Evolutionary conservation across 2,329 filamentous ascomycete species (phyloP).

Genomic region (Emmonsiellopsis sp.): DNA sequence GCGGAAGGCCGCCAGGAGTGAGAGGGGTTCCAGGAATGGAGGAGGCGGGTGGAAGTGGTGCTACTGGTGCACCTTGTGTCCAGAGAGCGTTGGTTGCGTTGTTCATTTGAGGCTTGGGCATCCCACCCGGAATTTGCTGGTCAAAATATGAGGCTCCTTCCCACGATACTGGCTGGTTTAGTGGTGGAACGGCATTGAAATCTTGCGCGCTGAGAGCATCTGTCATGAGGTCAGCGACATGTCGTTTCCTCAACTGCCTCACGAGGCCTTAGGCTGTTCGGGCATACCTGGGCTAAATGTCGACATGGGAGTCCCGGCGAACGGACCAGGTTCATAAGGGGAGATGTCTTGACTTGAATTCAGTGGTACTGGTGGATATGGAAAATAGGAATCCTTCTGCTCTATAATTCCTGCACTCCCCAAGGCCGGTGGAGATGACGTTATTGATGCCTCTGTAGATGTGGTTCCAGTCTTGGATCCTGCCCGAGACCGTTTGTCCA

Average conservation of each 20-base stretch:
- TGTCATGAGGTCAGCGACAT: slow-evolving; percentile 13
- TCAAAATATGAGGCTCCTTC: slow-evolving; percentile 30
- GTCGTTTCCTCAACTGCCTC: not conserved
- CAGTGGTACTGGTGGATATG: slow-evolving; percentile 27
- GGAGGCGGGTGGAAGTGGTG: slow-evolving; percentile 19
- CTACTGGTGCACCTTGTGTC: slow-evolving; percentile 21
- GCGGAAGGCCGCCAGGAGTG: slow-evolving; percentile 22
- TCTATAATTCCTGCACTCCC: slow-evolving; percentile 22
- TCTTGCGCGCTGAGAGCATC: slow-evolving; percentile 23
- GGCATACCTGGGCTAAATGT: slow-evolving; percentile 29
- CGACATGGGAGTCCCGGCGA: slow-evolving; percentile 25
- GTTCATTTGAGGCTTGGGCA: slow-evolving; percentile 24
- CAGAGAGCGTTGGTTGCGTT: slow-evolving; percentile 27
- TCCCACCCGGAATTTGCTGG: slow-evolving; percentile 23
- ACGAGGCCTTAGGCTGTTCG: not conserved
- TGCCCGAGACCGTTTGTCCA: slow-evolving; percentile 39
- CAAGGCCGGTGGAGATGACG: slow-evolving; percentile 41
- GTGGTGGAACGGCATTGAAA: slow-evolving; percentile 21
- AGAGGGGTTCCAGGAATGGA: slow-evolving; percentile 23
- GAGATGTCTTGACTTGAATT: slow-evolving; percentile 26
- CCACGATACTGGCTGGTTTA: slow-evolving; percentile 29
- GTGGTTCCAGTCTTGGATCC: slow-evolving; percentile 36
- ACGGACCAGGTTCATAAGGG: slow-evolving; percentile 22
- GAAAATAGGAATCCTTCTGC: slow-evolving; percentile 28
- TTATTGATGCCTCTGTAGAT: slow-evolving; percentile 38